Conservation (phyloP, 2,329 filamentous ascomycete species). For the Paraphaeosphaeria minitans region DNA sequence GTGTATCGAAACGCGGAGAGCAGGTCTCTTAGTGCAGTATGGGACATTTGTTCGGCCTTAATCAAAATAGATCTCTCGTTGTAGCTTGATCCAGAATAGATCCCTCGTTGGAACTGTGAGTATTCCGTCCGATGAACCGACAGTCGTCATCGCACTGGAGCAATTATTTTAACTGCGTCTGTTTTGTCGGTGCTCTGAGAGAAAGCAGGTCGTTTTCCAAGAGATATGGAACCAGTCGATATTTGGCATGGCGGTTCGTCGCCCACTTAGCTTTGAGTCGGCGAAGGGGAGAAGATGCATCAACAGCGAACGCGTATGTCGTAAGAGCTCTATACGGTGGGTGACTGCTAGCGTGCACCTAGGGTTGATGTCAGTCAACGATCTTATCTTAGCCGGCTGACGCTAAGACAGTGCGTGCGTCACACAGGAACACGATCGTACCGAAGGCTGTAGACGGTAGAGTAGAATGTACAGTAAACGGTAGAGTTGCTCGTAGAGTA, state of each 20-base stretch:
- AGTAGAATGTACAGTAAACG: too few relatives aligned
- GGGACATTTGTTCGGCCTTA: constrained; percentile 26
- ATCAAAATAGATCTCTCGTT: constrained; percentile 23
- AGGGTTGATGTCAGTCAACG: constrained; percentile 1
- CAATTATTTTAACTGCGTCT: constrained; percentile 22
- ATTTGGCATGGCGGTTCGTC: not conserved
- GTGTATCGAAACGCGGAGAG: constrained; percentile 30
- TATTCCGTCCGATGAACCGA: constrained; percentile 15
- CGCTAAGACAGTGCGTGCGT: not conserved
- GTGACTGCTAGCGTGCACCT: not conserved
- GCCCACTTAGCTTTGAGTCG: too few relatives aligned
- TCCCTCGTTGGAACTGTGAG: constrained; percentile 18
- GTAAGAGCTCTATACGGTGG: not conserved
- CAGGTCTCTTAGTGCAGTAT: constrained; percentile 22
- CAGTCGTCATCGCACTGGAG: constrained; percentile 29
- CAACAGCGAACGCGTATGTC: not conserved
- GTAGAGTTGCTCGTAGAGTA: too few relatives aligned
- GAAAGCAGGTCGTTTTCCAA: constrained; percentile 10
- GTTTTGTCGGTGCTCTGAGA: constrained; percentile 11
- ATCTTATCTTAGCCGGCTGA: not conserved
- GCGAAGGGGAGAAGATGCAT: too few relatives aligned
- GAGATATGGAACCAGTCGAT: constrained; percentile 23
- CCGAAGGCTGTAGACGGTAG: not conserved
- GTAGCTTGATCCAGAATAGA: constrained; percentile 18
- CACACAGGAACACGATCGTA: not conserved